Conservation (phyloP, 2,329 filamentous ascomycete species). For the Aspergillus aculeatinus region DNA sequence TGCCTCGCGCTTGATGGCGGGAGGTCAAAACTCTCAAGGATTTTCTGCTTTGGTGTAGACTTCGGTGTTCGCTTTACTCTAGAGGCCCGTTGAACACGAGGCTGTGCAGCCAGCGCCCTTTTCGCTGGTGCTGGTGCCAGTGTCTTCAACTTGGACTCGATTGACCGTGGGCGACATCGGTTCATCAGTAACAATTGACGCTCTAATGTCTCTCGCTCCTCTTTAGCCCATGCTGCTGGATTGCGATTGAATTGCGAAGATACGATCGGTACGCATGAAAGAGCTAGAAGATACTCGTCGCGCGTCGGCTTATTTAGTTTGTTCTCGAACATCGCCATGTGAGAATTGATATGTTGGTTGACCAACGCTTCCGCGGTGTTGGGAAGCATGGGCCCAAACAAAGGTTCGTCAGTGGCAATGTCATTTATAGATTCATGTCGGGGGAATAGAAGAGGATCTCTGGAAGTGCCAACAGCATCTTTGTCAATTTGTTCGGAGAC, state of each 20-base stretch:
- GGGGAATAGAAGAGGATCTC: conserved; percentile 47
- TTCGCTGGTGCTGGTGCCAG: conserved; percentile 42
- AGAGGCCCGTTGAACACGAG: conserved; percentile 32
- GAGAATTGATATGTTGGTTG: conserved; percentile 44
- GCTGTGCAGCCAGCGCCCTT: conserved; percentile 24
- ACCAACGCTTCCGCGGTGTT: conserved; percentile 40
- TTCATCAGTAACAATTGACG: conserved; percentile 44
- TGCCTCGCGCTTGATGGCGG: conserved; percentile 42
- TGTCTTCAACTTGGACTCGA: conserved; percentile 39
- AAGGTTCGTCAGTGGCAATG: conserved; percentile 39
- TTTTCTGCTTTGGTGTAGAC: conserved; percentile 42
- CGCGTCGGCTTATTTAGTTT: conserved; percentile 45
- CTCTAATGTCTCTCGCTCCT: conserved; percentile 44
- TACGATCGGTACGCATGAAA: conserved; percentile 46
- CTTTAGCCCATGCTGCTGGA: conserved; percentile 44
- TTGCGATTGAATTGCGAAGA: conserved; percentile 45
- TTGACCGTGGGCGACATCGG: conserved; percentile 32
- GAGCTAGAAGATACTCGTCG: conserved; percentile 45
- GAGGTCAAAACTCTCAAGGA: conserved; percentile 39
- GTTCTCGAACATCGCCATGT: conserved; percentile 43
- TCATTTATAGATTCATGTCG: conserved; percentile 35
- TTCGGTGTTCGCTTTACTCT: conserved; percentile 42
- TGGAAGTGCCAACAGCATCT: conserved; percentile 28
- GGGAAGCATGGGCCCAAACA: conserved; percentile 40
- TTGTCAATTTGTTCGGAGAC: conserved; percentile 34